Percentiles rank a stretch among this genome's conserved stretches.
Conservation (phyloP, 164 flowering plant genomes). For the Vitis rupestris region DNA sequence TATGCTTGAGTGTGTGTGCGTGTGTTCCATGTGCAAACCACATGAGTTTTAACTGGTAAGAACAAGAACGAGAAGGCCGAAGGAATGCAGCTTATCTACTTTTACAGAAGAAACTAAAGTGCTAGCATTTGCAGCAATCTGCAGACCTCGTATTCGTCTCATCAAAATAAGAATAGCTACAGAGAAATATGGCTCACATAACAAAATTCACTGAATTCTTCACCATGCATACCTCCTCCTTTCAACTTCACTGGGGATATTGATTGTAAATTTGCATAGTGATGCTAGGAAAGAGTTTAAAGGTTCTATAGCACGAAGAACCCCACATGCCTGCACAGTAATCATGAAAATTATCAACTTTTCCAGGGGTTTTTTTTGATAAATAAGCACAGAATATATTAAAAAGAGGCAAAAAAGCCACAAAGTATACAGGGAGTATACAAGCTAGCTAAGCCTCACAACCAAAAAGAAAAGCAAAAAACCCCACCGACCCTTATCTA, state of each 20-base stretch:
- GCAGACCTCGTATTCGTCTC: neutral
- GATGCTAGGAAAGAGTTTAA: conserved; percentile 93
- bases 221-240: conserved; percentile 60
- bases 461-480: too few species aligned
- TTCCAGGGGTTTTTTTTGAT: too few species aligned
- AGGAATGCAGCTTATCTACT: neutral
- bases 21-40: too few species aligned
- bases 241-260: conserved; percentile 72
- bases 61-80: neutral
- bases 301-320: conserved; percentile 90
- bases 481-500: too few species aligned
- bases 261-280: conserved; percentile 95
- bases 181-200: neutral
- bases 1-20: too few species aligned
- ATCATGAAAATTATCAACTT: conserved; percentile 5
- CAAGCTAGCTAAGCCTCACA: too few species aligned
- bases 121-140: neutral
- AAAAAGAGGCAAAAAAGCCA: too few species aligned
- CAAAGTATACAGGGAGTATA: too few species aligned
- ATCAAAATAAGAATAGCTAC: neutral
- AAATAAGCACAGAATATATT: too few species aligned
- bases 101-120: neutral
- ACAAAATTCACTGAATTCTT: neutral
- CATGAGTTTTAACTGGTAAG: too few species aligned
- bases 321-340: conserved; percentile 83